Base-by-base conservation (phyloP, 257 asterid genomes). In the Scutellaria galericulata region DNA sequence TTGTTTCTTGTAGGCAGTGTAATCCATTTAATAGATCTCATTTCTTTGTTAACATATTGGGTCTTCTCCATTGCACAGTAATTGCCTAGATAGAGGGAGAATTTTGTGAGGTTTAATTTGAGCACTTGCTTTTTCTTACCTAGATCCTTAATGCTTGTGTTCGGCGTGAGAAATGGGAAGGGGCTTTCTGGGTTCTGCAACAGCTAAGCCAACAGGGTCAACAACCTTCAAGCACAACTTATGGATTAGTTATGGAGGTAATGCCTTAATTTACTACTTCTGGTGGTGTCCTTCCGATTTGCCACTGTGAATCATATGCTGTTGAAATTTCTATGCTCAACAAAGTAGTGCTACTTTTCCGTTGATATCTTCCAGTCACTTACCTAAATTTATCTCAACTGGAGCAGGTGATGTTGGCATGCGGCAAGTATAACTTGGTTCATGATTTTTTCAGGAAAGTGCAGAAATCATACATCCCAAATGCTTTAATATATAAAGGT, bases 161-260 rank as follows among this genome's bases (percentile, higher is more conserved):
- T 63, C 83, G 78, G 60, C 89, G 96, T 69, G 59, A 91, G 79
- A 91, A 84, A 37, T 91, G 96, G 97, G 97, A 94, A 87, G 99
- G 97, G 20, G 99, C 99, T 18, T 91, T 94, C 80, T 94, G 97
- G 99, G 99, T 94, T 76, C 82, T 94, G 68, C 97, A 94, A 68
- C 96, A 91, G 79, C 80, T 94, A 75, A 83, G 85, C 70, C 71
- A 82, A 78, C 82, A 78, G 68, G 82, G 84, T 62, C 87, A 78
- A 70, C 86, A 81, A 68, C 97, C 96, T 50, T 85, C 93, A 35
- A 76, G 88, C 83, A 80, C 95, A 72, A 91, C 97, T 15, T 88
- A 94, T 82, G 99, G 97, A 75, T 85, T 94, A 62, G 88, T 86
- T 71, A 94, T 94, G 99, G 99, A 94, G 96, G 99, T 89, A 83